Conservation (phyloP, 1,284 basidiomycete genomes). For the Marasmius fiardii region DNA sequence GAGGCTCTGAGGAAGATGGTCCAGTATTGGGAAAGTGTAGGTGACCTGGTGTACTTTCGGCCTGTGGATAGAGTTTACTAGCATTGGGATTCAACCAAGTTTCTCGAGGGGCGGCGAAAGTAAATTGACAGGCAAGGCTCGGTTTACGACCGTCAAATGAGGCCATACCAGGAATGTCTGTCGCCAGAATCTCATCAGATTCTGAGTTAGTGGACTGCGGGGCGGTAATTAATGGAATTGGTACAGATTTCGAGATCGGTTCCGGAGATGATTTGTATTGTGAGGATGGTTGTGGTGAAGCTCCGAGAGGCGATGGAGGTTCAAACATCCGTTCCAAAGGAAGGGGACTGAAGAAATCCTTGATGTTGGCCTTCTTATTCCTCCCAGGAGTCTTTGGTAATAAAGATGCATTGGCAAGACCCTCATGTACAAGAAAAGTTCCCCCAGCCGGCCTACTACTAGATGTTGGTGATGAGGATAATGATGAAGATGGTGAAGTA, state of each 20-base stretch:
- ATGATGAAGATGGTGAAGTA: not conserved
- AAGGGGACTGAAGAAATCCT: slow-evolving; percentile 83
- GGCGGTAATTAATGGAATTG: slow-evolving; percentile 1
- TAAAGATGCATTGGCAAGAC: slow-evolving; percentile 51
- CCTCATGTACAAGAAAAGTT: slow-evolving; percentile 80
- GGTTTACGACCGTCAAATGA: slow-evolving; percentile 37
- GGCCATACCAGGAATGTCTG: slow-evolving; percentile 36
- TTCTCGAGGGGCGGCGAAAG: slow-evolving; percentile 62
- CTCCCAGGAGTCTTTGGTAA: slow-evolving; percentile 62
- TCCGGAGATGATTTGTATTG: slow-evolving; percentile 24
- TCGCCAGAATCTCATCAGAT: slow-evolving; percentile 34
- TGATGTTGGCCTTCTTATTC: slow-evolving; percentile 59
- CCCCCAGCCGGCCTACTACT: slow-evolving; percentile 41
- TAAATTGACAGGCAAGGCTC: slow-evolving; percentile 62
- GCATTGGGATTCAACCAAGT: slow-evolving; percentile 27
- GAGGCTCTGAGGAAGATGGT: slow-evolving; percentile 61
- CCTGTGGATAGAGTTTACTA: slow-evolving; percentile 27
- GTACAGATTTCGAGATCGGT: slow-evolving; percentile 14
- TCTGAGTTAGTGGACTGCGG: slow-evolving; percentile 15
- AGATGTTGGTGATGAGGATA: slow-evolving; percentile 19
- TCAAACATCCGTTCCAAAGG: slow-evolving; percentile 89
- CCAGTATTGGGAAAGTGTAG: slow-evolving; percentile 29
- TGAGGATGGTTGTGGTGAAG: slow-evolving; percentile 18
- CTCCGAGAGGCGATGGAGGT: slow-evolving; percentile 72
- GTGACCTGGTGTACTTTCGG: slow-evolving; percentile 55